Base-by-base conservation (phyloP, 345 rosid species). In the Moricandia arvensis region DNA sequence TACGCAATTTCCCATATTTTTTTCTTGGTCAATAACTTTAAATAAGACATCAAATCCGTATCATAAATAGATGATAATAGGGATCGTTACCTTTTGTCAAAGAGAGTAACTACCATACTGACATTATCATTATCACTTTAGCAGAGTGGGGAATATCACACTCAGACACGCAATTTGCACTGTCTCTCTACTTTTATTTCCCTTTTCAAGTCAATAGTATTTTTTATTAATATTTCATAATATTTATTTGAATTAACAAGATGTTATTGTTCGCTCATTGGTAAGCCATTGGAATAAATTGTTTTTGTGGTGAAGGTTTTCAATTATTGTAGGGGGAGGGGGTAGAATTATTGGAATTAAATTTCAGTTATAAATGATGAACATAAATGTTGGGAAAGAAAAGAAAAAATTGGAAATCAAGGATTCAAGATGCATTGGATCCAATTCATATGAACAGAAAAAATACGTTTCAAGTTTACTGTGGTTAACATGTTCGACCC, bases 341-440 rank as follows among this genome's bases (percentile, higher is more conserved):
- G 10, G 18, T 37, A 41, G 2, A 29, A 55, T 55, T 34, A 37
- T 4, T 55, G 12, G 24, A 57, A 65, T 3, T 17, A 18, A 57
- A 38, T 8, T 35, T 65, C 12, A 27, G 15, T 54, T 65, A 37
- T 15, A 27, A 9, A 29, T 41, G 31, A 27, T 18, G 47, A 57
- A 66, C 26, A 34, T 15, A 10, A 59, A 26, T 13, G 30, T 68
- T 29, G 43, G 54, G 53, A 24, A 66, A 74, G 67, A 59, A 67
- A 59, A 74, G 30, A 34, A 67, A 30, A 59, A 10, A 15, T n/a
- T 7, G 60, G 13, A 66, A 24, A 68, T 49, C 2, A 51, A 38
- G 13, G 58, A 24, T 59, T 49, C 2, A 51, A 38, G 16, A 75
- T 68, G 53, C 80, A 77, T 77, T 59, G 80, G 76, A 77, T 77